Conservation (phyloP, 306 rosid species). For the Phaseolus lunatus region DNA sequence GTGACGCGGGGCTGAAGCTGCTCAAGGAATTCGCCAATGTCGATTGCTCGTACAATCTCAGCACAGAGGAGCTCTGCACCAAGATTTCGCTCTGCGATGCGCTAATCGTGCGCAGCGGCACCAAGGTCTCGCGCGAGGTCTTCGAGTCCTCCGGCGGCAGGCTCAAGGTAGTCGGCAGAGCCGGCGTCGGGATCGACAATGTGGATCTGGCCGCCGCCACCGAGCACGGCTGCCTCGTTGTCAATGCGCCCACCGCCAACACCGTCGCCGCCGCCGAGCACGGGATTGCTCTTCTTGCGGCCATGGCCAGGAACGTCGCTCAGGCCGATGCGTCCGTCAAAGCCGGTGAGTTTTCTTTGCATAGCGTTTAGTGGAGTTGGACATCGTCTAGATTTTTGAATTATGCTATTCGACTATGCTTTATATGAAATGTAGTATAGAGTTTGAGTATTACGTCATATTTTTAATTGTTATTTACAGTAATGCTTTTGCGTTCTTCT, state of each 20-base stretch:
- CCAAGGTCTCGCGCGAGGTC: conserved; percentile 91
- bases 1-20: conserved; percentile 74
- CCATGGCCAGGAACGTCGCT: conserved; percentile 98
- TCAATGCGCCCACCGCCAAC: conserved; percentile 96
- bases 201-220: conserved; percentile 99
- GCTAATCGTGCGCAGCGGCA: conserved; percentile 90
- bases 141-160: conserved; percentile 92
- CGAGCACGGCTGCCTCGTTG: conserved; percentile 93
- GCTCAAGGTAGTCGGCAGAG: conserved; percentile 94
- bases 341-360: conserved; percentile 63
- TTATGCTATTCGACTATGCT: not conserved
- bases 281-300: conserved; percentile 89
- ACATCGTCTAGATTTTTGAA: not conserved
- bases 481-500: too few species aligned
- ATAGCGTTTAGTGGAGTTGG: not conserved
- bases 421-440: not conserved
- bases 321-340: conserved; percentile 94
- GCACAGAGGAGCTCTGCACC: conserved; percentile 88
- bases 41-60: conserved; percentile 84
- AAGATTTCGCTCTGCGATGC: conserved; percentile 99
- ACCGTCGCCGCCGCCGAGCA: conserved; percentile 98
- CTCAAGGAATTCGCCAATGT: conserved; percentile 89
- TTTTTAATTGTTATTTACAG: not conserved
- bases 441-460: not conserved
- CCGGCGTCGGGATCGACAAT: conserved; percentile 97